These are phyloP conservation scores for Dioscorea dumetorum DNA, from an alignment of 106 monocot genomes.

Conservation along the genomic window DNA sequence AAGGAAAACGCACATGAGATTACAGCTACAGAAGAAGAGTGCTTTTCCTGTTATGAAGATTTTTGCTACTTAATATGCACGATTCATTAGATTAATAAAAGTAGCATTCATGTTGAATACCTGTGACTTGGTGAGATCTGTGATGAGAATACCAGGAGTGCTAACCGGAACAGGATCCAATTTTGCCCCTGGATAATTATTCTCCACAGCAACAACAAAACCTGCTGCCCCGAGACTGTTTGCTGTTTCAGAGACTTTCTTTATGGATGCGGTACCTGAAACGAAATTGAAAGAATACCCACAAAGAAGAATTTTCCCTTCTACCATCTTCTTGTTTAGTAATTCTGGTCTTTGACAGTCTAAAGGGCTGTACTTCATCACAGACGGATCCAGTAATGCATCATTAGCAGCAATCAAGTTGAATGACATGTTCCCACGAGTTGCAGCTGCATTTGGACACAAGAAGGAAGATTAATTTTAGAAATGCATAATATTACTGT, in stretches of 20 bases:
- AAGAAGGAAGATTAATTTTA: neutral
- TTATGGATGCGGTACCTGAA: slow-evolving; percentile 90
- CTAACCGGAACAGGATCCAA: slow-evolving; percentile 81
- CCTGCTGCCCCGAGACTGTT: slow-evolving; percentile 88
- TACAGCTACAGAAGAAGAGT: too few relatives aligned
- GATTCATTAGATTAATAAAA: too few relatives aligned
- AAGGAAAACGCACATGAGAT: too few relatives aligned
- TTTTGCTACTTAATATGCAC: too few relatives aligned
- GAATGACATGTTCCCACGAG: slow-evolving; percentile 58
- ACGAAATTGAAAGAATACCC: slow-evolving; percentile 95
- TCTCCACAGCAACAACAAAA: slow-evolving; percentile 90
- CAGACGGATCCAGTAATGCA: slow-evolving; percentile 69
- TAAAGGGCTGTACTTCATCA: slow-evolving; percentile 65
- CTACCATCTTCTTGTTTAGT: slow-evolving; percentile 69
- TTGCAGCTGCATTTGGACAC: slow-evolving; percentile 57
- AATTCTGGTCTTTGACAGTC: slow-evolving; percentile 92
- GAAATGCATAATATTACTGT: neutral
- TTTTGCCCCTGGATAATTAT: slow-evolving; percentile 74
- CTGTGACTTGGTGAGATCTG: slow-evolving; percentile 60
- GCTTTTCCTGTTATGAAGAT: too few relatives aligned
- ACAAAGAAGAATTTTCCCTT: slow-evolving; percentile 84
- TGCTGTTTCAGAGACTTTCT: slow-evolving; percentile 81
- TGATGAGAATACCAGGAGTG: slow-evolving; percentile 80
- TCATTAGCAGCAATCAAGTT: slow-evolving; percentile 74
- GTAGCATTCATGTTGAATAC: slow-evolving; percentile 15